phyloP scores from a whole-genome alignment of 257 asterid genomes.

The Solanum dulcamara region DNA sequence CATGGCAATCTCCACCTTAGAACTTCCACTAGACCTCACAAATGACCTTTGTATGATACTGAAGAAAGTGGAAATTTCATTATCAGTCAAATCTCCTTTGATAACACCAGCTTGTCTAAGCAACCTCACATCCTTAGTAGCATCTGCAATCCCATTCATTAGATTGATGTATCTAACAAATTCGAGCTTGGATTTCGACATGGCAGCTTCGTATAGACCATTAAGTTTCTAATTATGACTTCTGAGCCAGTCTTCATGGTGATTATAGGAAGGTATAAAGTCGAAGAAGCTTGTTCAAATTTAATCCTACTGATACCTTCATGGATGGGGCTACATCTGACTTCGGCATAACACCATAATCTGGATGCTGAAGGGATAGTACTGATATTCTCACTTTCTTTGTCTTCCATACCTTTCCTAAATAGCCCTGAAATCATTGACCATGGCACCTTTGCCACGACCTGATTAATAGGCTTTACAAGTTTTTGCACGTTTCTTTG shows the following conservation, averaged over 20 bases:
- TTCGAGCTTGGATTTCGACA: conserved; percentile 15
- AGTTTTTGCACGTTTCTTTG: not conserved
- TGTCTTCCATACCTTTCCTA: not conserved
- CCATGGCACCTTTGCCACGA: conserved; percentile 14
- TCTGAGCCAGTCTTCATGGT: conserved; percentile 24
- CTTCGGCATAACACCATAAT: not conserved
- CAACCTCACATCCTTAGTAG: conserved; percentile 24
- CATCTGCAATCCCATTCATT: conserved; percentile 43
- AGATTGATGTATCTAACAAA: conserved; percentile 28
- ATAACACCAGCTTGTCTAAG: conserved; percentile 25
- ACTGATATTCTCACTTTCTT: not conserved
- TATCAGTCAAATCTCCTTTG: conserved; percentile 11
- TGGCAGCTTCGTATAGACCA: conserved; percentile 39
- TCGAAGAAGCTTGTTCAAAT: conserved; percentile 7
- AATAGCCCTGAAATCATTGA: conserved; percentile 4
- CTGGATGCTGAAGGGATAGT: conserved; percentile 10
- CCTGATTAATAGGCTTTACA: conserved; percentile 2
- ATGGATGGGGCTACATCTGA: conserved; percentile 2
- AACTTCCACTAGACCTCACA: not conserved
- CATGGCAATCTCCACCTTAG: conserved; percentile 21
- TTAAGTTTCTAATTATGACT: conserved; percentile 36
- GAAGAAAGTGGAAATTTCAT: conserved; percentile 27
- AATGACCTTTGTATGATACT: conserved; percentile 27
- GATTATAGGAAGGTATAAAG: conserved; percentile 30
- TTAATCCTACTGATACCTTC: conserved; percentile 13